These are phyloP conservation scores for Apiospora sp. DNA, from an alignment of 2,329 filamentous ascomycete species.

Conservation along the genomic window DNA sequence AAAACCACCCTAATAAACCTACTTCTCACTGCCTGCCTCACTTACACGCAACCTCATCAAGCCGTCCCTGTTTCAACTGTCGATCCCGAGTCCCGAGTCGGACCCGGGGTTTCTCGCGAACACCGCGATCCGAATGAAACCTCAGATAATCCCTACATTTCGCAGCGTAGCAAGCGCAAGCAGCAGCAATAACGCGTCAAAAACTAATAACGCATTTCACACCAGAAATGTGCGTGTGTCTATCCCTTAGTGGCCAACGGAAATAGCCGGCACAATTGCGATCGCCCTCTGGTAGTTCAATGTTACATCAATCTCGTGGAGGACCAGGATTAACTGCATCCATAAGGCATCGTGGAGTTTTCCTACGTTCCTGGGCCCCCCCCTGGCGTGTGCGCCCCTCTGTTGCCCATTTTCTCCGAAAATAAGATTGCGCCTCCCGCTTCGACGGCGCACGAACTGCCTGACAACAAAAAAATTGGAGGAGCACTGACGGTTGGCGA, in stretches of 20 bases:
- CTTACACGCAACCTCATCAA: background rate
- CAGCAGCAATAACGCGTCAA: background rate
- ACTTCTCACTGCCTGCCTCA: background rate
- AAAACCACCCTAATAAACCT: background rate
- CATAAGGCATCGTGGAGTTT: slow-evolving; percentile 10
- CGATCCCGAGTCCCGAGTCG: background rate
- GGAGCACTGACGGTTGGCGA: background rate
- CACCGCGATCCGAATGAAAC: background rate
- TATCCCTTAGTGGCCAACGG: background rate
- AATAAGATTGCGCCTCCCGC: slow-evolving; percentile 17
- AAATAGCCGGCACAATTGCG: slow-evolving; percentile 4
- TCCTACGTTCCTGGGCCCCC: too few relatives aligned
- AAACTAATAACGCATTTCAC: background rate
- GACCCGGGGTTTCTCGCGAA: background rate
- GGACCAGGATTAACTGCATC: slow-evolving; percentile 4
- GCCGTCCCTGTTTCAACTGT: background rate
- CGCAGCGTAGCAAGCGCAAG: too few relatives aligned
- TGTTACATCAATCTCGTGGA: slow-evolving; percentile 16
- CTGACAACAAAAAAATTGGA: background rate
- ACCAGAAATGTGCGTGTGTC: background rate
- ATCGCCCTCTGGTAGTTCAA: slow-evolving; percentile 1
- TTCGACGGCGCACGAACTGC: background rate
- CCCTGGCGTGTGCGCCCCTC: background rate
- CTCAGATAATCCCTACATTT: background rate
- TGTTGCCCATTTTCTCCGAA: slow-evolving; percentile 10